phyloP scores from a whole-genome alignment of 176 grass and related monocot species.

The Zoysia pacifica region DNA sequence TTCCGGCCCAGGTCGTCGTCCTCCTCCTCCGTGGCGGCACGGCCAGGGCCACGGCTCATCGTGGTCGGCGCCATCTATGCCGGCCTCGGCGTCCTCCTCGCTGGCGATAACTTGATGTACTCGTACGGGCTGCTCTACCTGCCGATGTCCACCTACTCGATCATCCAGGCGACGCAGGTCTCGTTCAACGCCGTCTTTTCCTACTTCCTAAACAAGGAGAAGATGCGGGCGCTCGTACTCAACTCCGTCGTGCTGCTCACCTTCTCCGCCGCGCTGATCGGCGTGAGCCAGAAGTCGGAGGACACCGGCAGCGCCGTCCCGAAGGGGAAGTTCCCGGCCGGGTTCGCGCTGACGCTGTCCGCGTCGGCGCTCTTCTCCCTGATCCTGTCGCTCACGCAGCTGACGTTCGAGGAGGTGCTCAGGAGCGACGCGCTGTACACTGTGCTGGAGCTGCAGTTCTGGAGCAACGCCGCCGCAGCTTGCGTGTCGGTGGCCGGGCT shows the following conservation, averaged over 20 bases:
- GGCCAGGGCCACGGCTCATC: constrained; percentile 24
- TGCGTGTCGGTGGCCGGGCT: constrained; percentile 52
- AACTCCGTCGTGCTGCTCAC: constrained; percentile 76
- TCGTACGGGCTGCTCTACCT: constrained; percentile 74
- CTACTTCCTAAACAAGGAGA: constrained; percentile 70
- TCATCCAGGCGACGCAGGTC: constrained; percentile 58
- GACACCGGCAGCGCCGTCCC: constrained; percentile 28
- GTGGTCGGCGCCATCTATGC: constrained; percentile 50
- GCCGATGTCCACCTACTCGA: constrained; percentile 60
- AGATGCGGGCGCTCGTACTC: constrained; percentile 53
- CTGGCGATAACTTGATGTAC: constrained; percentile 68
- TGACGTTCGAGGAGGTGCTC: constrained; percentile 66
- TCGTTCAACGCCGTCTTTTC: constrained; percentile 75
- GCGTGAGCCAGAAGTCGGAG: constrained; percentile 32
- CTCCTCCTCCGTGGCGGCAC: neutral
- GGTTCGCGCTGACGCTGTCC: constrained; percentile 50
- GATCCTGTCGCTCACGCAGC: constrained; percentile 71
- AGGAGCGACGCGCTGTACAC: constrained; percentile 36
- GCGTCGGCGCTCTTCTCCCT: constrained; percentile 62
- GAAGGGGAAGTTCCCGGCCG: constrained; percentile 42
- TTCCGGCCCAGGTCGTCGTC: constrained; percentile 11
- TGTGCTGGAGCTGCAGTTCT: constrained; percentile 67
- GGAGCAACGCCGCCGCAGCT: constrained; percentile 47
- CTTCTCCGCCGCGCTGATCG: constrained; percentile 63
- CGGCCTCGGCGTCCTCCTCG: constrained; percentile 53